Evolutionary conservation across 192 early-diverging fungal species (phyloP).

Genomic region (Entrophospora sp.): DNA sequence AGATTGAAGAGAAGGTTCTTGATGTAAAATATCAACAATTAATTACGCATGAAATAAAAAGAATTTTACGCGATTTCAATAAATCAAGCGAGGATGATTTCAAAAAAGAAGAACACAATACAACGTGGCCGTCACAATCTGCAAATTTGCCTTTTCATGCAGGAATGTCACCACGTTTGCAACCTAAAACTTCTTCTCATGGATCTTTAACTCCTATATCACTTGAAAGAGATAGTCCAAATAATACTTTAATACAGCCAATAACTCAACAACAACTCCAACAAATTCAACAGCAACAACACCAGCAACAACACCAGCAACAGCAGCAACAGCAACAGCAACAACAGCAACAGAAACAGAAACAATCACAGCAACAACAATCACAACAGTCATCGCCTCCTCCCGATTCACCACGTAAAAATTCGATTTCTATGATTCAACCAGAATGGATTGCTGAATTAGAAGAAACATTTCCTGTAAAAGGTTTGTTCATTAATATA

Average conservation of each 20-base stretch:
- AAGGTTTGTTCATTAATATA: conserved; percentile 11
- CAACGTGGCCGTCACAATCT: neutral
- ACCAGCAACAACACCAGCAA: neutral
- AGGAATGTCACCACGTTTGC: neutral
- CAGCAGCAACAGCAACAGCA: too few relatives aligned
- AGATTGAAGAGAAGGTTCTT: conserved; percentile 76
- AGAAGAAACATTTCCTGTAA: neutral
- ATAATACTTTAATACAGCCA: neutral
- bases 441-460: neutral
- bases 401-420: neutral
- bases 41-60: conserved; percentile 76
- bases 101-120: conserved; percentile 44
- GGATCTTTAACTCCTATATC: neutral
- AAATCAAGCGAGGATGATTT: conserved; percentile 46
- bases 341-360: too few relatives aligned
- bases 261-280: neutral
- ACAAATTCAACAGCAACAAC: neutral
- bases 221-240: neutral
- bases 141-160: neutral
- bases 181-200: neutral
- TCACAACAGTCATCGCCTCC: too few relatives aligned
- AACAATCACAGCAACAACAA: neutral
- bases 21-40: conserved; percentile 63
- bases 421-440: conserved; percentile 3
- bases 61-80: conserved; percentile 67